Base-by-base conservation (phyloP, 1,284 basidiomycete genomes). In the Tilletiopsis washingtonensis region DNA sequence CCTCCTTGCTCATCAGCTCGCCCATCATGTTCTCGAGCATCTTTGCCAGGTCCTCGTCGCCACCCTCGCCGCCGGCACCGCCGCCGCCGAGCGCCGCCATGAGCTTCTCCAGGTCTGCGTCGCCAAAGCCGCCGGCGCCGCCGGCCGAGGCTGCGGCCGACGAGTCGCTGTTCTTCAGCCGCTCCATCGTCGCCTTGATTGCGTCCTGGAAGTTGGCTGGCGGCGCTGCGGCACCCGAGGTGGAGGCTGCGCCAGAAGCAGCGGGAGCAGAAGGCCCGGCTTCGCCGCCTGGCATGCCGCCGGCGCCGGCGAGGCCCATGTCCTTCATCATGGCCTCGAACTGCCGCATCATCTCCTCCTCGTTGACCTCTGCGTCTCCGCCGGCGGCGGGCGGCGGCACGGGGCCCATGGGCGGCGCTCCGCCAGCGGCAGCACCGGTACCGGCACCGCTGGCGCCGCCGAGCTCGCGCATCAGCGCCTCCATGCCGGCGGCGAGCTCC, bases 21-120 rank as follows among this genome's bases (percentile, higher is more conserved):
- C 81, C 80, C 91, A 93, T 90, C 85, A 97, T 88, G 36, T 78
- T 81, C 73, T 97, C 89, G 20, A 98, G 78, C 60, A 94, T 78
- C 7, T 81, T 82, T 43, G 83, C 81, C 5, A 91, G 74, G 47
- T 85, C 82, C 29, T 80, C 81, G 27, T 51, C 49, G 21, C 45
- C 54, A 19, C 69, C 65, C 0, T 61, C 73, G 4, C 64, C 69
- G 17, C 61, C 59, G 20, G 67, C 69, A 15, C 60, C 60, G 1
- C 49, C 48, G 24, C 63, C 63, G 9, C 71, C 73, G 15, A 77
- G 67, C 3, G 74, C 71, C 0, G 70, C 65, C 26, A 77, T 64
- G 27, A 98, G 80, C 51, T 79, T 78, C 3, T 77, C 75, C 14
- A 91, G 60, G 58, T 93, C 80, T 1, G 93, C 76, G 3, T 78